Base-by-base conservation (phyloP, 116 monocot genomes). In the Posidonia oceanica region DNA sequence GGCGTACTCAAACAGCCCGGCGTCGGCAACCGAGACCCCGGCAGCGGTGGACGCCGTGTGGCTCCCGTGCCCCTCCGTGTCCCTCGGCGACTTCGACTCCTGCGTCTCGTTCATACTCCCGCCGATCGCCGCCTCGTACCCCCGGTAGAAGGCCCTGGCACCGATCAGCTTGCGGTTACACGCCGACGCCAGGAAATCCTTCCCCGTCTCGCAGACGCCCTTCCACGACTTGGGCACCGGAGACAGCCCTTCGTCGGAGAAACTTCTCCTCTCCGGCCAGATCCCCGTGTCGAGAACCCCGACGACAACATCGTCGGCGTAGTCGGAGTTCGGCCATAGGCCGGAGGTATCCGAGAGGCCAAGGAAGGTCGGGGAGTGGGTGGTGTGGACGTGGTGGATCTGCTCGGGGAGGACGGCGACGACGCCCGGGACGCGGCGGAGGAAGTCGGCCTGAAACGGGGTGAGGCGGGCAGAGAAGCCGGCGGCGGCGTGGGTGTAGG, bases 21-120 rank as follows among this genome's bases (percentile, higher is more conserved):
- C 93, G 11, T 69, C 75, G 53, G 63, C 3, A 8, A 88, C 93
- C 2, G 61, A 61, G 3, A 82, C 39, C n/a, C 98, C 98, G 5
- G 90, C 98, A 21, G 98, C 98, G 4, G 90, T 98, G 53, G 98
- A 90, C 21, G 98, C 73, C 18, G 90, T 93, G 72, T 98, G 98
- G 40, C 81, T 86, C 10, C 93, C 93, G 63, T 98, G 98, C 3
- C 93, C 98, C 55, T 93, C 88, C 12, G 87, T 90, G 68, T 98
- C 98, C 11, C 87, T 73, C 7, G 98, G 88, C 0, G 98, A 98
- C 71, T 72, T 82, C 52, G 85, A 87, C 66, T 97, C 92, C 56
- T 40, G 41, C 22, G 87, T 60, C 69, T 82, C 93, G 59, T 93
- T 77, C 21, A 92, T 83, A 18, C 83, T 75, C 10, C 37, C 53